Percentiles rank a stretch among this genome's conserved stretches.
phyloP scores from a whole-genome alignment of 1,284 basidiomycete species.

The Naganishia liquefaciens region DNA sequence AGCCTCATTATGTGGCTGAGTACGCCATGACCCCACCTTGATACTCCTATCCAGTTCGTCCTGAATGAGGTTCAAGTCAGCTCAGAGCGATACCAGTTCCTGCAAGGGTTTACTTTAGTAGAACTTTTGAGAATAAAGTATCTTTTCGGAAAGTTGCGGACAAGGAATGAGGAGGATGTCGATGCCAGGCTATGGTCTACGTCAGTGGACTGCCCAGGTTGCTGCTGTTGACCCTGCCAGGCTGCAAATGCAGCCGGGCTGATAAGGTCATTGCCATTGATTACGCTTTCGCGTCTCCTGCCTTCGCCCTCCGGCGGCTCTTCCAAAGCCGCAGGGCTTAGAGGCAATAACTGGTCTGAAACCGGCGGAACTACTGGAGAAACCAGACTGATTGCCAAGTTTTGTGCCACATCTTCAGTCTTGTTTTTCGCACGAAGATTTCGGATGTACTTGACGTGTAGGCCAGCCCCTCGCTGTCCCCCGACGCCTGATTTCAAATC shows the following conservation, averaged over 20 bases:
- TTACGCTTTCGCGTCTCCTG: slow-evolving; percentile 38
- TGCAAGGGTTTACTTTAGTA: slow-evolving; percentile 62
- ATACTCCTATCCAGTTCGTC: slow-evolving; percentile 82
- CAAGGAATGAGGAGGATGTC: slow-evolving; percentile 60
- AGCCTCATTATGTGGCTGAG: slow-evolving; percentile 88
- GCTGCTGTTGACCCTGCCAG: slow-evolving; percentile 24
- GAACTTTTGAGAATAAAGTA: slow-evolving; percentile 92
- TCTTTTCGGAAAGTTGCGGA: slow-evolving; percentile 74
- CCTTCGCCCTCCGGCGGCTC: slow-evolving; percentile 44
- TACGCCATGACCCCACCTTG: slow-evolving; percentile 81
- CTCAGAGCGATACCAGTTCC: not conserved
- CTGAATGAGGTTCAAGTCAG: slow-evolving; percentile 52
- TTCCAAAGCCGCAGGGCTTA: slow-evolving; percentile 42
- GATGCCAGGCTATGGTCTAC: slow-evolving; percentile 60
- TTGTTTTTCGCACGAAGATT: slow-evolving; percentile 58
- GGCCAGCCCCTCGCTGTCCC: slow-evolving; percentile 79
- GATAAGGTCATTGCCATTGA: slow-evolving; percentile 28
- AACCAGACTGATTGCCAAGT: not conserved
- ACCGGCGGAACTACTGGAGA: not conserved
- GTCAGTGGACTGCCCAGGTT: slow-evolving; percentile 47
- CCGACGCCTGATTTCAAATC: slow-evolving; percentile 87
- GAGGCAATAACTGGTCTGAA: slow-evolving; percentile 35
- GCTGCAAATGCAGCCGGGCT: slow-evolving; percentile 32
- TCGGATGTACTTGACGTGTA: slow-evolving; percentile 77
- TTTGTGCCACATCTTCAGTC: slow-evolving; percentile 29